Evolutionary conservation across 805 yeast genomes (phyloP), one percentile per base, ranked within the genome.

Genomic region (Cyberlindnera xylosilytica): DNA sequence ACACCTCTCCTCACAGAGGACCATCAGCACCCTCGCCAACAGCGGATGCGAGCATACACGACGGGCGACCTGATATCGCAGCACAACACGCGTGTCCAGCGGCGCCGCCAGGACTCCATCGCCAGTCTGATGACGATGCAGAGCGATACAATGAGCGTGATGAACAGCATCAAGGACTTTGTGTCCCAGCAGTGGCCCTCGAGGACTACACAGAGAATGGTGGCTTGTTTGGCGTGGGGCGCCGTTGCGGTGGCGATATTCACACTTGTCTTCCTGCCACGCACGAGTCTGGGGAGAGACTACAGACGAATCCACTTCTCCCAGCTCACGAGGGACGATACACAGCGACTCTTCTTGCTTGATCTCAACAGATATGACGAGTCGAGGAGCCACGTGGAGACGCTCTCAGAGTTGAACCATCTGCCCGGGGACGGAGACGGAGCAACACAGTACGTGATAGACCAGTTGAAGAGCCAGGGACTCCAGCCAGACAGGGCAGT

Each of bases 231-330:
- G 3, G 30, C 54, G 3, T 58, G 60, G 60, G 59, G 54, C 1
- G 4, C 53, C 2, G 31, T 54, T 15, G 61, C 40, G 39, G 62
- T 51, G 13, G 60, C 29, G 22, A 55, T 39, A 35, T 79, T 85
- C 57, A 77, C 85, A 31, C 66, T 87, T 38, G 77, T 83, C 0
- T 89, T 89, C 58, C 68, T 88, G 13, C 97, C 96, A 2, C 63
- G 96, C 44, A 87, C 97, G 1, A 86, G 96, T 2, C 66, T 87
- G 16, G 78, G 84, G 38, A 68, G 96, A 50, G 97, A 90, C 61
- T 78, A 85, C 54, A 73, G 91, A 53, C 66, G 96, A 38, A 61
- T 87, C 50, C 87, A 87, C 62, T 80, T 82, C 24, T 72, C 79
- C 27, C 73, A 68, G 40, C 58, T 87, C 37, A 81, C 95, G 3